These are phyloP conservation scores for Wickerhamomyces bisporus DNA, from an alignment of 805 yeast genomes.

Conservation along the genomic window DNA sequence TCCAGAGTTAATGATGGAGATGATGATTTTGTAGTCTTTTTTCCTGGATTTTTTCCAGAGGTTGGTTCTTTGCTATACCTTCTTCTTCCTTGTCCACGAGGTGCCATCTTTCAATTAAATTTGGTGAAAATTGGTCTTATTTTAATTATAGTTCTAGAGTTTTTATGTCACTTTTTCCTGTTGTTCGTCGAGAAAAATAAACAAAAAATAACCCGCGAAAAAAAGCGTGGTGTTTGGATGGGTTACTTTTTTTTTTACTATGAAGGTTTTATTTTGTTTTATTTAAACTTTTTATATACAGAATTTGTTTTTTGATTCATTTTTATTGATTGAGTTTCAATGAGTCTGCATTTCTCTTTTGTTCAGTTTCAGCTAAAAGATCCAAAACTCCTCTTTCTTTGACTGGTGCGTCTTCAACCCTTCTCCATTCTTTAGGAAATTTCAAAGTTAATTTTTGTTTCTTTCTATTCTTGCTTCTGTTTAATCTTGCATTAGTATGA, in stretches of 20 bases:
- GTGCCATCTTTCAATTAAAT: slow-evolving; percentile 10
- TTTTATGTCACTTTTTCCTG: neutral
- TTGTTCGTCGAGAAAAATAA: neutral
- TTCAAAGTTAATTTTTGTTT: slow-evolving; percentile 31
- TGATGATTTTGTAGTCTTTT: slow-evolving; percentile 24
- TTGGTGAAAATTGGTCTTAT: slow-evolving; percentile 24
- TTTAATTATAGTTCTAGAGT: neutral
- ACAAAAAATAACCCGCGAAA: too few species aligned
- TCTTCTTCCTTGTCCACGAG: slow-evolving; percentile 21
- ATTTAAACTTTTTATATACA: too few species aligned
- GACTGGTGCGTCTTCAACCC: slow-evolving; percentile 67
- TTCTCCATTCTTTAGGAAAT: slow-evolving; percentile 80
- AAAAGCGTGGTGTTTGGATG: too few species aligned
- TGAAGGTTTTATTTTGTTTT: too few species aligned
- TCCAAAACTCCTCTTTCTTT: slow-evolving; percentile 23
- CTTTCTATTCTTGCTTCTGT: slow-evolving; percentile 34
- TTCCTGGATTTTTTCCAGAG: slow-evolving; percentile 22
- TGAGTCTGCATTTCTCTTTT: neutral
- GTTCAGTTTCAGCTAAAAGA: slow-evolving; percentile 11
- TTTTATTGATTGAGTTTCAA: too few species aligned
- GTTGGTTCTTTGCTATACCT: slow-evolving; percentile 7
- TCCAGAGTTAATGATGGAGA: slow-evolving; percentile 40
- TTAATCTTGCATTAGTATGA: slow-evolving; percentile 46
- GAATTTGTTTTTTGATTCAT: too few species aligned
- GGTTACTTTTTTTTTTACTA: too few species aligned